Conservation (phyloP, 2,329 filamentous ascomycete species). For the Lachnellula suecica region DNA sequence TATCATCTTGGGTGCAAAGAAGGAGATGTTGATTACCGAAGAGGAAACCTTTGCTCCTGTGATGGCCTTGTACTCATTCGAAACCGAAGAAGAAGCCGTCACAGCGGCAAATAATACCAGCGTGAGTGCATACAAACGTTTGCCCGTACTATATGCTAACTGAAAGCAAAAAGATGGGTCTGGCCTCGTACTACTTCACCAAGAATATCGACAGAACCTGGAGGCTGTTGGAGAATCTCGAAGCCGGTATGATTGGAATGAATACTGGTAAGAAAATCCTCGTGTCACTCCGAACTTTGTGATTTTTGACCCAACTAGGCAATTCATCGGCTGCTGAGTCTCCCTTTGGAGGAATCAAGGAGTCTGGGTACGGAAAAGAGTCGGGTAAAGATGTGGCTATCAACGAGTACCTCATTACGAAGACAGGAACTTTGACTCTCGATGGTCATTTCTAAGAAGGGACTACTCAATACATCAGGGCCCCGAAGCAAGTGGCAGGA, state of each 20-base stretch:
- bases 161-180: slow-evolving; percentile 50
- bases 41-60: slow-evolving; percentile 69
- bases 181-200: slow-evolving; percentile 68
- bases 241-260: slow-evolving; percentile 69
- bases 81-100: slow-evolving; percentile 64
- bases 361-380: slow-evolving; percentile 68
- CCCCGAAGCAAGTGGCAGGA: too few relatives aligned
- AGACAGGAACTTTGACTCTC: slow-evolving; percentile 64
- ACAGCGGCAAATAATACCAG: slow-evolving; percentile 56
- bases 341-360: slow-evolving; percentile 68
- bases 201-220: slow-evolving; percentile 66
- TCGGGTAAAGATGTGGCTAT: slow-evolving; percentile 65
- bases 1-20: slow-evolving; percentile 57
- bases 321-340: slow-evolving; percentile 66
- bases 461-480: too few relatives aligned
- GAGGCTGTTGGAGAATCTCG: slow-evolving; percentile 64
- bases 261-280: slow-evolving; percentile 49
- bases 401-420: slow-evolving; percentile 60
- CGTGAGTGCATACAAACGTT: slow-evolving; percentile 16
- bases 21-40: slow-evolving; percentile 54
- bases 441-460: slow-evolving; percentile 48
- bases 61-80: slow-evolving; percentile 62
- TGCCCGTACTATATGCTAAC: background rate
- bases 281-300: background rate
- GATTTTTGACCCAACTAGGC: slow-evolving; percentile 36